Evolutionary conservation across 495 filamentous ascomycete species (phyloP), one percentile per base, ranked within the genome.

Genomic region (Haplographium delicatum): DNA sequence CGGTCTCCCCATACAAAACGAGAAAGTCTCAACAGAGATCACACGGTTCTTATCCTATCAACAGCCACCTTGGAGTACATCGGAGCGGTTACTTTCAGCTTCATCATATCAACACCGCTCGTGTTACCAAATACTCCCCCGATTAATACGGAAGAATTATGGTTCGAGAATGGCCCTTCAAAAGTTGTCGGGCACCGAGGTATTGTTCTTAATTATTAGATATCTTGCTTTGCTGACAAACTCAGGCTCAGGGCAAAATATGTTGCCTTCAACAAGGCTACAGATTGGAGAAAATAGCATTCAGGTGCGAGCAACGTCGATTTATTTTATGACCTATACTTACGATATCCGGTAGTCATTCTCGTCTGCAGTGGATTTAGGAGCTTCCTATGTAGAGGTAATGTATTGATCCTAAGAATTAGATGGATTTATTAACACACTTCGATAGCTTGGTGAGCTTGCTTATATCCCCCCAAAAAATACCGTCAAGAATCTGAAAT

Each of bases 241-340:
- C n/a, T n/a, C 15, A 62, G 59, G 60, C 45, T 44, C 59, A 11
- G 65, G 65, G 16, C 53, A 62, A 44, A 67, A 68, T 46, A 47
- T 50, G 26, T 38, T 51, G 13, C 47, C 30, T n/a, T 53, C 23
- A 23, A 59, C 16, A 28, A 56, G 64, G 13, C 51, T 72, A 31
- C 69, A 72, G 56, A 38, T 70, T 11, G 64, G 69, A 11, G 69
- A 70, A 40, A 72, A 71, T 33, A 68, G 66, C 3, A 50, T 47
- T 24, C 51, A 67, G 37, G 47, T 50, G 13, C n/a, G n/a, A n/a
- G n/a, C n/a, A n/a, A n/a, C n/a, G n/a, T n/a, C n/a, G n/a, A n/a
- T n/a, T n/a, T n/a, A n/a, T n/a, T n/a, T n/a, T n/a, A n/a, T n/a
- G n/a, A n/a, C n/a, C n/a, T n/a, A n/a, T n/a, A n/a, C n/a, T n/a